Evolutionary conservation across 2,329 filamentous ascomycete genomes (phyloP).

Genomic region (Xylaria sp.): DNA sequence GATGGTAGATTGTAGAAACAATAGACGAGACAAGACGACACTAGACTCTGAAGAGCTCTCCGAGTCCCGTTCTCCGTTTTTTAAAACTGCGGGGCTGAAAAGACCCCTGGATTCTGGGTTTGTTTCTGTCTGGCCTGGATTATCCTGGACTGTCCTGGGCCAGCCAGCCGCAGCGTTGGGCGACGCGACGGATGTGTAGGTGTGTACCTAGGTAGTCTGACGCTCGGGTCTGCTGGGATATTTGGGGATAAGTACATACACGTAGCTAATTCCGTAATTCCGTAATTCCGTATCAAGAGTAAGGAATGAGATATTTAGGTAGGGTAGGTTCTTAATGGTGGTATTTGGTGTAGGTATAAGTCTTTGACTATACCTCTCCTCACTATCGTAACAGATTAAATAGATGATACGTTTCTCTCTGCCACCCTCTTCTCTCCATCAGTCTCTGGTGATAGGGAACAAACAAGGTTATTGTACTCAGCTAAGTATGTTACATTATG

Average conservation of each 20-base stretch:
- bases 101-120: conserved; percentile 4
- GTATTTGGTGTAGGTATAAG: too few species aligned
- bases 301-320: too few species aligned
- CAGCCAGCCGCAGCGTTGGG: too few species aligned
- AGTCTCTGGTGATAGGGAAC: not conserved
- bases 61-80: conserved; percentile 3
- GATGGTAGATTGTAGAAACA: not conserved
- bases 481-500: not conserved
- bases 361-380: too few species aligned
- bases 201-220: not conserved
- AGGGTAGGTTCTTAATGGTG: too few species aligned
- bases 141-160: too few species aligned
- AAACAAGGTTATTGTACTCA: not conserved
- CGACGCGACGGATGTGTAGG: not conserved
- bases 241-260: not conserved
- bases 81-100: conserved; percentile 10
- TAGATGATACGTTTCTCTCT: not conserved
- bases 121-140: too few species aligned
- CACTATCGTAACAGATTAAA: too few species aligned
- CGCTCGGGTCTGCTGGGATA: not conserved
- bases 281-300: too few species aligned
- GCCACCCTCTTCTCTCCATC: too few species aligned
- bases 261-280: not conserved
- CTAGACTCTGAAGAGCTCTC: conserved; percentile 5
- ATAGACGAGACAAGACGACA: conserved; percentile 4